These are phyloP conservation scores for Ramaria sp. DNA, from an alignment of 768 basidiomycete species.

Conservation along the genomic window DNA sequence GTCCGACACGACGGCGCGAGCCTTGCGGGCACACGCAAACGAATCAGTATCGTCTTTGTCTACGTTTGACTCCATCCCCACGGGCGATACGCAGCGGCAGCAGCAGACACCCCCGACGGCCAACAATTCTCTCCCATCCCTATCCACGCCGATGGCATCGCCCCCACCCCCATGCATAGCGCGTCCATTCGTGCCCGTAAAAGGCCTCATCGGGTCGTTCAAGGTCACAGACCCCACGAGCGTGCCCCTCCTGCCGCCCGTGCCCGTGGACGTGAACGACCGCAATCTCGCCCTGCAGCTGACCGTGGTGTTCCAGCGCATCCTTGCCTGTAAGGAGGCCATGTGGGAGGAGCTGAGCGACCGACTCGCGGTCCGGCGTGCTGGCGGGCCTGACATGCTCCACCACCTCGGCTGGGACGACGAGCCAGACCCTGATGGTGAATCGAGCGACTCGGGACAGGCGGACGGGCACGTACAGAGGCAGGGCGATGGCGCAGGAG, in stretches of 20 bases:
- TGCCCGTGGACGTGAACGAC: conserved; percentile 31
- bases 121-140: neutral
- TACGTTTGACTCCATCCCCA: neutral
- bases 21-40: neutral
- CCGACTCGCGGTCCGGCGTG: conserved; percentile 41
- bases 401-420: conserved; percentile 52
- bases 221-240: neutral
- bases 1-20: neutral
- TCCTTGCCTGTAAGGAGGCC: conserved; percentile 58
- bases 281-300: conserved; percentile 64
- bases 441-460: neutral
- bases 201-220: no score
- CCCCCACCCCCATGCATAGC: neutral
- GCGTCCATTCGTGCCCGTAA: no score
- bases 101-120: neutral
- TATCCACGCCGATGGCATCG: no score
- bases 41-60: neutral
- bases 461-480: no score
- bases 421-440: conserved; percentile 26
- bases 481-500: neutral
- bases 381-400: conserved; percentile 28
- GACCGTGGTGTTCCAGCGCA: conserved; percentile 48
- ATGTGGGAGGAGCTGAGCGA: conserved; percentile 71
- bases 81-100: neutral
- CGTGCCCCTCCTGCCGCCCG: neutral